Evolutionary conservation across 202 grass and related monocot genomes (phyloP).

Genomic region (Schoenoplectus triqueter): DNA sequence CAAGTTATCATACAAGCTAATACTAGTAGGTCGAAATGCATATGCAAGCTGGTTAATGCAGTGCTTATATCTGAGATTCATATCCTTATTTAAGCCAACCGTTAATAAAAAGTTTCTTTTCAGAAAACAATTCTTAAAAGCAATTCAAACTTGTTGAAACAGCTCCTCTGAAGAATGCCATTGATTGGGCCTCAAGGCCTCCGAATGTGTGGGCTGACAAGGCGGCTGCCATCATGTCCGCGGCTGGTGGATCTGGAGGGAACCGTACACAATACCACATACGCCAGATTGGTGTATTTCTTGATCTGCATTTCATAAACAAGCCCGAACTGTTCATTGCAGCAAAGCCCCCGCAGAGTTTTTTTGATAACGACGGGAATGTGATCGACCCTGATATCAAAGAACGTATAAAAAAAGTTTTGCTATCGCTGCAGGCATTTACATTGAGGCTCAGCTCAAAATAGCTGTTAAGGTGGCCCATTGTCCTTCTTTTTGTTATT

Average conservation of each 20-base stretch:
- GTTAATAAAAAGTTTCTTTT: neutral
- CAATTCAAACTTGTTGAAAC: neutral
- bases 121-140: neutral
- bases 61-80: neutral
- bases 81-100: neutral
- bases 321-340: constrained; percentile 75
- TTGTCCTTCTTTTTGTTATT: neutral
- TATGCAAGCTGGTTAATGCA: neutral
- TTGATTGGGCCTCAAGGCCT: constrained; percentile 88
- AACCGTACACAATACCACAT: constrained; percentile 76
- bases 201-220: constrained; percentile 85
- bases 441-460: constrained; percentile 53
- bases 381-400: constrained; percentile 60
- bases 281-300: constrained; percentile 77
- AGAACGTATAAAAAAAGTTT: constrained; percentile 68
- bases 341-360: constrained; percentile 59
- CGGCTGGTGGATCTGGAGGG: constrained; percentile 71
- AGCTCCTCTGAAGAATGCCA: constrained; percentile 93
- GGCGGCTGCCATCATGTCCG: constrained; percentile 76
- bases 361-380: constrained; percentile 76
- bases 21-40: neutral
- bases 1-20: neutral
- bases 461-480: neutral
- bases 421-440: constrained; percentile 80
- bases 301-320: constrained; percentile 98